Conservation (phyloP, 2,329 filamentous ascomycete species). For the Aureobasidium namibiae region DNA sequence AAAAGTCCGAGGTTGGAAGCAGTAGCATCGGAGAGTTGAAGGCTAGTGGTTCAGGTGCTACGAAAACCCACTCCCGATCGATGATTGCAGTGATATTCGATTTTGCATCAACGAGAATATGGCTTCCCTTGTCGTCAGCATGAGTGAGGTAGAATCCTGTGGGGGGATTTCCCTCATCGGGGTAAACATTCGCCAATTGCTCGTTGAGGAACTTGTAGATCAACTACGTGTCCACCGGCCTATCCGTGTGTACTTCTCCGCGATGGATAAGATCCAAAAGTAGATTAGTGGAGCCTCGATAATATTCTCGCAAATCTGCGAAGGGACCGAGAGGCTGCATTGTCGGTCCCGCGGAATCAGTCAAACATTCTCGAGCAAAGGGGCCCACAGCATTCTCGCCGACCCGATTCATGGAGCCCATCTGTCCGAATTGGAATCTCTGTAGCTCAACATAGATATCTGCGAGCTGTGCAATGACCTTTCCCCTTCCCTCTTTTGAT, state of each 20-base stretch:
- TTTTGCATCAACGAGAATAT: neutral
- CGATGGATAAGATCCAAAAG: neutral
- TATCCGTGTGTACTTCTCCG: neutral
- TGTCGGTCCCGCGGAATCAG: neutral
- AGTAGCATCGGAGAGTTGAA: neutral
- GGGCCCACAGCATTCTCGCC: neutral
- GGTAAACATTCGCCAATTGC: neutral
- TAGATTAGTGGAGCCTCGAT: neutral
- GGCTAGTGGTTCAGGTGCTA: neutral
- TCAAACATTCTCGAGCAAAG: neutral
- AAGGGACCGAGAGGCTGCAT: neutral
- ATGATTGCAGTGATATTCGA: neutral
- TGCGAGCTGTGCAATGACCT: neutral
- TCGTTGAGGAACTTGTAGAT: neutral
- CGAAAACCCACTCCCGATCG: neutral
- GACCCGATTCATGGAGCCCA: neutral
- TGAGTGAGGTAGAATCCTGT: neutral
- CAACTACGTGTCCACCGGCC: neutral
- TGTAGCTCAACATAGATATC: neutral
- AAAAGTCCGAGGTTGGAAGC: neutral
- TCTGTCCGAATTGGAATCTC: neutral
- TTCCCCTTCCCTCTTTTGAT: neutral
- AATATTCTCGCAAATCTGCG: neutral
- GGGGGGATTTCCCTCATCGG: neutral
- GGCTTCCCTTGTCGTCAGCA: neutral